Evolutionary conservation across 208 protist species (phyloP), one percentile per base, ranked within the genome.

Genomic region (Endotrypanum monterogeii): DNA sequence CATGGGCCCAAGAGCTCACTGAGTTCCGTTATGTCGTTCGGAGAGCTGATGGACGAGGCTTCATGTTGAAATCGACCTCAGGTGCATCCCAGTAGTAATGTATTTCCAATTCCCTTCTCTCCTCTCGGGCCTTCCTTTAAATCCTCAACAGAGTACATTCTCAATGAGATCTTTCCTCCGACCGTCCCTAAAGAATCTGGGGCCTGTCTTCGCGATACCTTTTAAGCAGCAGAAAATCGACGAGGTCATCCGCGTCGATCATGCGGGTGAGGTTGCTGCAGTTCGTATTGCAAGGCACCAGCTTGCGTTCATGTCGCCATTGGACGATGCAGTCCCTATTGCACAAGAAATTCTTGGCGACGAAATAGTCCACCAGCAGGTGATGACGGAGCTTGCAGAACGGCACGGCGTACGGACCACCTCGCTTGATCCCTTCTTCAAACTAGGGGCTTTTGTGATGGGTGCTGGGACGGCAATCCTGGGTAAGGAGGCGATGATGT

Each of bases 401-500:
- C 80, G 84, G n/a, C 89, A 95, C 72, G 85, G 79, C 35, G 88
- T 95, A 18, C 78, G 79, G 25, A 83, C 75, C 41, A 94, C 92
- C 18, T 56, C 71, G 12, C 65, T 96, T 7, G 90, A 96, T 73
- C 90, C 89, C 11, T 48, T 92, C 25, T 96, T 94, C 67, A 87
- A 93, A 54, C 1, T 88, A 20, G 90, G 87, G 37, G 89, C 90
- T 4, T 88, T 96, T 80, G 71, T 80, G 9, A 83, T 96, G 77
- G 92, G 85, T n/a, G 84, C 82, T 14, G 74, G 85, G 28, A 96
- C 92, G 8, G 89, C 92, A 6, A 67, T 88, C 50, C 77, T 95
- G 0, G 92, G 92, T 12, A 93, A 93, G 73, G 83, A 95, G 28
- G 89, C 92, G 5, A 91, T 94, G 83, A 96, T 96, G 92, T 94